Conservation (phyloP, 2,329 filamentous ascomycete genomes). For the Stenocarpella maydis region DNA sequence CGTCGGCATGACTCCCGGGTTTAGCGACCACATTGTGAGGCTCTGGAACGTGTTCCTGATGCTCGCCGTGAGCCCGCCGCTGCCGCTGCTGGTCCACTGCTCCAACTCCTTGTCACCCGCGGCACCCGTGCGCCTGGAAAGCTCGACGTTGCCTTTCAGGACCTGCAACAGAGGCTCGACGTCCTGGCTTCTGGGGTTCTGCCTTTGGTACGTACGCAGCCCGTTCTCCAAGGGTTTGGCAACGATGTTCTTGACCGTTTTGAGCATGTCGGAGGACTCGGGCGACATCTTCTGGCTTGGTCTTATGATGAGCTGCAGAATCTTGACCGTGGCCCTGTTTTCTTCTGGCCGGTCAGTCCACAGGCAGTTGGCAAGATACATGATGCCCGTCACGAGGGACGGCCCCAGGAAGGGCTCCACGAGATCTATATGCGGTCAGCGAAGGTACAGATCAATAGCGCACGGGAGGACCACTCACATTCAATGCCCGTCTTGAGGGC, state of each 20-base stretch:
- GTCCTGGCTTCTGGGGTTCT: constrained; percentile 72
- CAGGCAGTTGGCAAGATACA: constrained; percentile 75
- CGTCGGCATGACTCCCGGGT: constrained; percentile 64
- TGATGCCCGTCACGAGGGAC: constrained; percentile 76
- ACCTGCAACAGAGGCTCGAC: constrained; percentile 74
- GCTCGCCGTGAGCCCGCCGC: constrained; percentile 63
- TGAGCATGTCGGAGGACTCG: constrained; percentile 76
- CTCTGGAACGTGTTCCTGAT: constrained; percentile 69
- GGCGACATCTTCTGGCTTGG: constrained; percentile 71
- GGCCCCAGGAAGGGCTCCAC: constrained; percentile 84
- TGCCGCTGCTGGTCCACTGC: constrained; percentile 66
- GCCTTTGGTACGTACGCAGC: constrained; percentile 71
- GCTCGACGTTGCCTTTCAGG: constrained; percentile 66
- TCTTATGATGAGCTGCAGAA: constrained; percentile 76
- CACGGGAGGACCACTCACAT: constrained; percentile 60
- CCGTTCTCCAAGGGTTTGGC: constrained; percentile 74
- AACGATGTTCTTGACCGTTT: constrained; percentile 75
- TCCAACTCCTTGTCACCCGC: constrained; percentile 74
- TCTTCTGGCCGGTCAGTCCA: constrained; percentile 71
- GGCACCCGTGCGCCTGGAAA: constrained; percentile 68
- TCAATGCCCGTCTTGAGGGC: constrained; percentile 78
- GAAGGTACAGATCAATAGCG: constrained; percentile 17
- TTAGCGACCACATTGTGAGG: constrained; percentile 72
- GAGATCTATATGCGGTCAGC: constrained; percentile 61
- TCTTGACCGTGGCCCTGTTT: constrained; percentile 73